Conservation (phyloP, 2,329 filamentous ascomycete genomes). For the Aureobasidium mangrovei region DNA sequence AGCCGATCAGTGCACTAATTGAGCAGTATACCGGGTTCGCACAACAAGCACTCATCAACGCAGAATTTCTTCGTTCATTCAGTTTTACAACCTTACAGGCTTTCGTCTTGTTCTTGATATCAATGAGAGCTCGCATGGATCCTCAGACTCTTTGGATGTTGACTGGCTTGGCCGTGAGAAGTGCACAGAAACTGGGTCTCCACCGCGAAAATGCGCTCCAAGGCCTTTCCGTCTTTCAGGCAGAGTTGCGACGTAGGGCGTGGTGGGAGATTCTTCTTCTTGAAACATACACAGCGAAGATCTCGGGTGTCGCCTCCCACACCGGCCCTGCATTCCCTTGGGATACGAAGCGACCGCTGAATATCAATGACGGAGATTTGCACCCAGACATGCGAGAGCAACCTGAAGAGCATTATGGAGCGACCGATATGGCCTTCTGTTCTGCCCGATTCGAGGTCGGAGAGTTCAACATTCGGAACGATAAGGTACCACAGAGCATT, state of each 20-base stretch:
- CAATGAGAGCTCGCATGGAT: conserved; percentile 33
- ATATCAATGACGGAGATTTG: conserved; percentile 30
- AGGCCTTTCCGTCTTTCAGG: conserved; percentile 46
- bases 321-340: conserved; percentile 19
- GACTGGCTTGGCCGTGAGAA: conserved; percentile 50
- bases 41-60: conserved; percentile 54
- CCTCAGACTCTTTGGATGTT: conserved; percentile 54
- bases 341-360: conserved; percentile 27
- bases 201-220: conserved; percentile 49
- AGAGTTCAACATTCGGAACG: conserved; percentile 28
- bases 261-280: conserved; percentile 57
- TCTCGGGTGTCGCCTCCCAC: conserved; percentile 19
- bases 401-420: conserved; percentile 40
- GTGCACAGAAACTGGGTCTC: conserved; percentile 52
- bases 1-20: conserved; percentile 32
- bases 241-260: conserved; percentile 48
- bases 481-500: conserved; percentile 1
- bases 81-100: conserved; percentile 60
- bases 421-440: conserved; percentile 46
- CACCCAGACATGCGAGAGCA: conserved; percentile 37
- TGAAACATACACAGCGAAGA: conserved; percentile 34
- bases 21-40: neutral
- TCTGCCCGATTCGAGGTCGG: conserved; percentile 36
- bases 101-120: conserved; percentile 51
- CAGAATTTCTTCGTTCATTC: conserved; percentile 56